A percentile compares a stretch with the other conserved stretches of the same genome.
Conservation (phyloP, 768 basidiomycete species). For the Megacollybia marginata region DNA sequence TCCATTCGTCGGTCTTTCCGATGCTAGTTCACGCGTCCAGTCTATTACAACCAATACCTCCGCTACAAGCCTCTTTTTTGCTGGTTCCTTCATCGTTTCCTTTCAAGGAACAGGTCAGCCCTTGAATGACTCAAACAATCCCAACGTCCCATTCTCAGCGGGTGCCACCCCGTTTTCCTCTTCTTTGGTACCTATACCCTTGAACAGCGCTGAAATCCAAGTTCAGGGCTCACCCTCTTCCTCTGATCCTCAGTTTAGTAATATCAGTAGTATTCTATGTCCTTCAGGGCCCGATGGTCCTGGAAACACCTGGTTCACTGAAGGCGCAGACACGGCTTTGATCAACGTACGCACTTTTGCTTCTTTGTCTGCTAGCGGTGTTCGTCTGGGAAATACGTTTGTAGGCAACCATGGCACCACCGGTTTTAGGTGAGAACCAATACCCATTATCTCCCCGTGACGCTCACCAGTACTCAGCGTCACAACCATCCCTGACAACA, state of each 20-base stretch:
- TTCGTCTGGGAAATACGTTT: conserved; percentile 92
- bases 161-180: conserved; percentile 84
- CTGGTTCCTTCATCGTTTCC: conserved; percentile 78
- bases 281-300: conserved; percentile 77
- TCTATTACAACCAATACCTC: conserved; percentile 75
- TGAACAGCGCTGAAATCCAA: conserved; percentile 42
- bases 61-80: conserved; percentile 71
- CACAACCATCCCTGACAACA: conserved; percentile 85
- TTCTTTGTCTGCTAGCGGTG: conserved; percentile 66
- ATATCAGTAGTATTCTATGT: conserved; percentile 72
- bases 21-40: conserved; percentile 57
- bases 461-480: conserved; percentile 40
- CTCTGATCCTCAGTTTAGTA: conserved; percentile 46
- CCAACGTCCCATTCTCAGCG: conserved; percentile 75
- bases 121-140: conserved; percentile 68
- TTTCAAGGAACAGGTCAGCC: conserved; percentile 49
- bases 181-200: conserved; percentile 77
- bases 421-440: conserved; percentile 65
- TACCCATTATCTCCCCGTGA: neutral
- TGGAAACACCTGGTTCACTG: conserved; percentile 79
- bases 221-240: conserved; percentile 56
- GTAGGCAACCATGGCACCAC: conserved; percentile 73
- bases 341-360: conserved; percentile 75
- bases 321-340: conserved; percentile 60
- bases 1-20: conserved; percentile 77